Evolutionary conservation across 352 stramenopile species (phyloP).

Genomic region (Globisporangium uncinulatum): DNA sequence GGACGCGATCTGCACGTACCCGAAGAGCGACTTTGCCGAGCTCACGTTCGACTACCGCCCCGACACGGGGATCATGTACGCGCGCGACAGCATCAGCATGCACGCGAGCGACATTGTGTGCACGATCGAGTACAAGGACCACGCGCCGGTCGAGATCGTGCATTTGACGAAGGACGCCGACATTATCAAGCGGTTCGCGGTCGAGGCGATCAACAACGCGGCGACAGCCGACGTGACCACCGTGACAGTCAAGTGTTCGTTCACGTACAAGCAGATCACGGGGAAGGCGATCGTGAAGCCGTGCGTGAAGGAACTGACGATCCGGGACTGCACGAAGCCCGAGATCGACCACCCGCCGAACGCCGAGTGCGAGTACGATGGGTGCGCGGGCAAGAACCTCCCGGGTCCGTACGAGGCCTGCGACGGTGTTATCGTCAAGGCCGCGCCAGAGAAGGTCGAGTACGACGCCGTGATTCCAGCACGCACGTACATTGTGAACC

Average conservation of each 20-base stretch:
- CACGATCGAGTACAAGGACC: conserved; percentile 22
- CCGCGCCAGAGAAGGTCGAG: conserved; percentile 1
- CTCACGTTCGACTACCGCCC: conserved; percentile 61
- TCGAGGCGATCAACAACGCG: conserved; percentile 40
- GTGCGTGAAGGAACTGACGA: conserved; percentile 37
- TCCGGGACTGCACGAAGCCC: conserved; percentile 54
- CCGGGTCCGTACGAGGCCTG: conserved; percentile 47
- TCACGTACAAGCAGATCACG: conserved; percentile 42
- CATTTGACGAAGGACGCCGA: conserved; percentile 25
- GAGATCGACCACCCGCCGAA: conserved; percentile 36
- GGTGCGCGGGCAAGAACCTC: conserved; percentile 19
- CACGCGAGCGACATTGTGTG: conserved; percentile 43
- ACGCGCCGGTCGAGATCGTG: conserved; percentile 28
- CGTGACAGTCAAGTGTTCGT: conserved; percentile 44
- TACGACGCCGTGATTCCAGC: not conserved
- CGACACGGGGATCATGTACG: conserved; percentile 34
- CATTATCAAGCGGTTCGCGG: conserved; percentile 46
- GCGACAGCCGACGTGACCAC: conserved; percentile 30
- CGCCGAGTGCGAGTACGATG: conserved; percentile 34
- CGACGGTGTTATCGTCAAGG: conserved; percentile 31
- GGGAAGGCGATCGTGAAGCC: conserved; percentile 18
- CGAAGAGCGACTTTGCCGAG: conserved; percentile 55
- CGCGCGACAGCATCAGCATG: conserved; percentile 25
- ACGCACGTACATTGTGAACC: conserved; percentile 22
- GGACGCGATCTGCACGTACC: conserved; percentile 39